These are phyloP conservation scores for Parascedosporium putredinis DNA, from an alignment of 2,329 filamentous ascomycete species.

Conservation along the genomic window DNA sequence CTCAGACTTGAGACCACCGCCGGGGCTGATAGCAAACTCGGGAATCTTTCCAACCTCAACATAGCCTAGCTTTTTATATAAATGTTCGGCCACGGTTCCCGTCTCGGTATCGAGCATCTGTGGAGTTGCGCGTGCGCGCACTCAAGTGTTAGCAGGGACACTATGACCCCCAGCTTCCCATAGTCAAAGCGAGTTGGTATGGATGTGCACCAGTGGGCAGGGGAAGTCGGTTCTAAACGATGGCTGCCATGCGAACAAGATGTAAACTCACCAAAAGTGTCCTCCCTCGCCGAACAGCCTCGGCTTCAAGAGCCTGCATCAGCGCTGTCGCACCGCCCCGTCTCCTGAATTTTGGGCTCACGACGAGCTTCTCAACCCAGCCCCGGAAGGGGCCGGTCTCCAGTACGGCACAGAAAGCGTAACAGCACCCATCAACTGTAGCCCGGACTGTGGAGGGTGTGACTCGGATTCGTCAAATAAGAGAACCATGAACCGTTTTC, in stretches of 20 bases:
- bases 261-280: constrained; percentile 42
- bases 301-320: constrained; percentile 42
- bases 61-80: constrained; percentile 49
- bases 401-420: constrained; percentile 39
- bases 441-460: constrained; percentile 15
- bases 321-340: constrained; percentile 41
- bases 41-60: constrained; percentile 44
- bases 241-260: no score
- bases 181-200: no score
- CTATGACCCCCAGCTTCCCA: background rate
- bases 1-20: constrained; percentile 36
- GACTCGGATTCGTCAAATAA: constrained; percentile 29
- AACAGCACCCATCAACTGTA: constrained; percentile 43
- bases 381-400: constrained; percentile 48
- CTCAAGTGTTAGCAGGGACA: background rate
- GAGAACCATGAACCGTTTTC: constrained; percentile 41
- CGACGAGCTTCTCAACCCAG: constrained; percentile 46
- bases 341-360: constrained; percentile 38
- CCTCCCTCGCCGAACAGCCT: constrained; percentile 37
- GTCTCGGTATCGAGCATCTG: constrained; percentile 43
- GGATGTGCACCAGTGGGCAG: no score
- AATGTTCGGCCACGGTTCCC: constrained; percentile 38
- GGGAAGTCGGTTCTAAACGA: no score
- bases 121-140: background rate
- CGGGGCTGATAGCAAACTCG: constrained; percentile 38